Evolutionary conservation across 306 rosid species (phyloP).

Genomic region (Lablab purpureus): DNA sequence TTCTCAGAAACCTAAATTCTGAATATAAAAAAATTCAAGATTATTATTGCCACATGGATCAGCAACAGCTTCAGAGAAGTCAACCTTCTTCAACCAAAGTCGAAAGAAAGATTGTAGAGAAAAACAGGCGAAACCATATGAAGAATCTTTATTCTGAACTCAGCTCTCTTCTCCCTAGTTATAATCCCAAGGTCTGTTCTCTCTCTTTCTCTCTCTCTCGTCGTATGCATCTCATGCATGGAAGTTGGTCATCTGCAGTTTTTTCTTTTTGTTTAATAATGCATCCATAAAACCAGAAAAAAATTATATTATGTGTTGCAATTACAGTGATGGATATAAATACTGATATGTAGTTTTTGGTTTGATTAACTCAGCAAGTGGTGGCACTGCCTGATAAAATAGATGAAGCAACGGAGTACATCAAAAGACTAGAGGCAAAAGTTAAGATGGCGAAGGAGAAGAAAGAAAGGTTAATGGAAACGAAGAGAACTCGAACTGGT

Average conservation of each 20-base stretch:
- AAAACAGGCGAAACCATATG: constrained; percentile 87
- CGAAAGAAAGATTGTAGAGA: constrained; percentile 76
- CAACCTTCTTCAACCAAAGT: constrained; percentile 53
- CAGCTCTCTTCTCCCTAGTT: constrained; percentile 68
- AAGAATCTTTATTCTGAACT: constrained; percentile 74
- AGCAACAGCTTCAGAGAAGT: constrained; percentile 4
- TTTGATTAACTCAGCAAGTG: constrained; percentile 48
- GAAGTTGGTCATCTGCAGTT: no score
- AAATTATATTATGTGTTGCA: background rate
- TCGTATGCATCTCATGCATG: background rate
- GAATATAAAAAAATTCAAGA: background rate
- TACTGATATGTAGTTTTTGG: background rate
- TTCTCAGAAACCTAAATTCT: background rate
- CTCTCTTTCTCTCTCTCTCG: constrained; percentile 50
- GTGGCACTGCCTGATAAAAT: constrained; percentile 61
- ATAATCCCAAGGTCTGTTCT: constrained; percentile 60
- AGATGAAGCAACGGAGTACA: constrained; percentile 63
- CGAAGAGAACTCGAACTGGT: background rate
- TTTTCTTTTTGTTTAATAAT: background rate
- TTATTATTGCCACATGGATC: background rate
- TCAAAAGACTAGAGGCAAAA: constrained; percentile 59
- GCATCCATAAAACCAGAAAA: background rate
- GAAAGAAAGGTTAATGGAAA: constrained; percentile 49
- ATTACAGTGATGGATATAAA: background rate
- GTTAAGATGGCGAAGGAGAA: constrained; percentile 49